A percentile compares a stretch with the other conserved stretches of the same genome.
Evolutionary conservation across 2,329 filamentous ascomycete species (phyloP).

Genomic region (Westerdykella ornata): DNA sequence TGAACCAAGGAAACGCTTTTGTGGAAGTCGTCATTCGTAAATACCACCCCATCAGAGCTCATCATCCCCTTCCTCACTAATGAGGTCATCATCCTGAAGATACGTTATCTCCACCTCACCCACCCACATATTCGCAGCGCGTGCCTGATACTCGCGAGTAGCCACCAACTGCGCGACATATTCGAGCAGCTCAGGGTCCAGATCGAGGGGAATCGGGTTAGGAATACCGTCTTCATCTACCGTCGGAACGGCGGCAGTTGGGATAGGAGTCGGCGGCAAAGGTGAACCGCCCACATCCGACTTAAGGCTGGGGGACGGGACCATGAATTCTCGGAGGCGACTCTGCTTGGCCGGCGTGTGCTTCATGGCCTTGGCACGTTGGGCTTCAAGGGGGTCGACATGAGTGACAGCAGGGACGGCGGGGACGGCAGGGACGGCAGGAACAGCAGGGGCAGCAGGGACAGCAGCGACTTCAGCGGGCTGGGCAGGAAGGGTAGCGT

Average conservation of each 20-base stretch:
- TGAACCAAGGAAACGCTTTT: no score
- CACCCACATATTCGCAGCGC: not conserved
- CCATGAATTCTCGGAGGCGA: conserved; percentile 27
- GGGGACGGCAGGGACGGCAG: conserved; percentile 4
- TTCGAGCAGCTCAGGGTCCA: conserved; percentile 5
- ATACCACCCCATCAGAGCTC: not conserved
- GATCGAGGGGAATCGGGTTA: conserved; percentile 12
- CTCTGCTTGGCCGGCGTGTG: conserved; percentile 32
- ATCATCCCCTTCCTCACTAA: not conserved
- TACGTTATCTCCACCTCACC: not conserved
- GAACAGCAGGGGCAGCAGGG: conserved; percentile 3
- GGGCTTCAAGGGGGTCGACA: conserved; percentile 21
- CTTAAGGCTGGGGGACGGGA: conserved; percentile 27
- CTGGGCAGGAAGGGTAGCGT: conserved; percentile 25
- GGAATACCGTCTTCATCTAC: conserved; percentile 14
- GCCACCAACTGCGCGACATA: not conserved
- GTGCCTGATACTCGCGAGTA: not conserved
- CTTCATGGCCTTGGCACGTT: conserved; percentile 28
- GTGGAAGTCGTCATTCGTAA: no score
- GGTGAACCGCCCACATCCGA: conserved; percentile 23
- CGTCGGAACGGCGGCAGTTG: no score
- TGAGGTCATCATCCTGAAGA: conserved; percentile 1
- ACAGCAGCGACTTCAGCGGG: conserved; percentile 3
- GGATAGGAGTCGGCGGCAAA: conserved; percentile 11
- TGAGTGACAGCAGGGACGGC: conserved; percentile 8